A percentile compares a stretch with the other conserved stretches of the same genome.
phyloP scores from a whole-genome alignment of 139 green algal species.

The Edaphochlamys debaryana region DNA sequence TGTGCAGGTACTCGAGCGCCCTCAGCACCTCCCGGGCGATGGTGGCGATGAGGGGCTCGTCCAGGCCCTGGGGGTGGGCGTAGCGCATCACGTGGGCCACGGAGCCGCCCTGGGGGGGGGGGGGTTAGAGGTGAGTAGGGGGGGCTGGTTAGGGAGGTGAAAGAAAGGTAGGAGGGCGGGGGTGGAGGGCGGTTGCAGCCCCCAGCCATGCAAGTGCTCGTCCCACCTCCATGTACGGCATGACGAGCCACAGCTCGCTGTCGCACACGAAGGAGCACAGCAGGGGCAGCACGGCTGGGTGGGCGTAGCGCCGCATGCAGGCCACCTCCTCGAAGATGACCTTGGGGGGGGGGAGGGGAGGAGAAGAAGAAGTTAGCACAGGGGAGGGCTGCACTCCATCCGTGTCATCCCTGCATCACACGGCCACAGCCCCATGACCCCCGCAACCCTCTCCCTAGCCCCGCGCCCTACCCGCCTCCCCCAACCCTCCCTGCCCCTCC shows the following conservation, averaged over 20 bases:
- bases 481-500: too few relatives aligned
- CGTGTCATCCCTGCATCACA: background rate
- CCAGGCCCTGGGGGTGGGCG: constrained; percentile 78
- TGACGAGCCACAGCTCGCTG: constrained; percentile 93
- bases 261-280: constrained; percentile 87
- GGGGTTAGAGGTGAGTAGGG: background rate
- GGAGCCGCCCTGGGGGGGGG: constrained; percentile 69
- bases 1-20: constrained; percentile 93
- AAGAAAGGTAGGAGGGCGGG: too few relatives aligned
- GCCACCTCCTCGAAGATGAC: constrained; percentile 34
- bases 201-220: background rate
- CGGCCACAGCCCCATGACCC: background rate
- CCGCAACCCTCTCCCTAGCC: background rate
- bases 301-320: constrained; percentile 86
- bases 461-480: background rate
- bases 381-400: background rate
- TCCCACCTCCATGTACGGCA: constrained; percentile 77
- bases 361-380: too few relatives aligned
- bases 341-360: background rate
- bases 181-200: background rate
- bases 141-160: too few relatives aligned
- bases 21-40: constrained; percentile 81
- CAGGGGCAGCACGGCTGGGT: constrained; percentile 91
- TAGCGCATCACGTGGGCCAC: constrained; percentile 89
- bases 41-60: constrained; percentile 90